phyloP scores from a whole-genome alignment of 176 grass and related monocot species.

The Musa beccarii region DNA sequence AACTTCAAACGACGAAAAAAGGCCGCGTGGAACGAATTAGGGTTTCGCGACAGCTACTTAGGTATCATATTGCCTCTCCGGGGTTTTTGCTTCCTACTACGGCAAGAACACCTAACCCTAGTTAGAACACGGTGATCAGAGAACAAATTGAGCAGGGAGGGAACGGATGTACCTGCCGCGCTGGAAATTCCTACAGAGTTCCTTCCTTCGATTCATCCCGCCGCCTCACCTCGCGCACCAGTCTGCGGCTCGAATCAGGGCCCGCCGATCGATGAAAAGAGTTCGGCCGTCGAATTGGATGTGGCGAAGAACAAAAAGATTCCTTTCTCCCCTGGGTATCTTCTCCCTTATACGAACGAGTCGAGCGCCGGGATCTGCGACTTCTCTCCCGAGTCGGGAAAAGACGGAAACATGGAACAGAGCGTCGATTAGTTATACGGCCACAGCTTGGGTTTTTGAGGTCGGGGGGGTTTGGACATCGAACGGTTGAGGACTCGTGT shows the following conservation, averaged over 20 bases:
- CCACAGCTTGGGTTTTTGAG: too few species aligned
- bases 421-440: too few species aligned
- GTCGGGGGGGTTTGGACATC: too few species aligned
- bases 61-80: too few species aligned
- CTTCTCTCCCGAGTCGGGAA: not conserved
- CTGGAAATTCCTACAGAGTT: slow-evolving; percentile 17
- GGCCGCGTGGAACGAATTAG: not conserved
- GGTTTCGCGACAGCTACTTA: not conserved
- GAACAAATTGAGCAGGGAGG: not conserved
- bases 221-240: not conserved
- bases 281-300: not conserved
- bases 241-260: not conserved
- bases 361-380: not conserved
- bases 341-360: not conserved
- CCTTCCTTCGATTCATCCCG: slow-evolving; percentile 8
- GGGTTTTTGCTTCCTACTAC: not conserved
- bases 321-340: not conserved
- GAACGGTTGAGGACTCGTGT: too few species aligned
- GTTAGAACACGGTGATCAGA: too few species aligned
- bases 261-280: not conserved
- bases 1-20: not conserved
- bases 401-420: too few species aligned
- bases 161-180: not conserved
- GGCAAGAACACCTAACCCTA: not conserved
- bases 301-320: not conserved